Conservation (phyloP, 495 filamentous ascomycete species). For the Lindgomyces ingoldianus region DNA sequence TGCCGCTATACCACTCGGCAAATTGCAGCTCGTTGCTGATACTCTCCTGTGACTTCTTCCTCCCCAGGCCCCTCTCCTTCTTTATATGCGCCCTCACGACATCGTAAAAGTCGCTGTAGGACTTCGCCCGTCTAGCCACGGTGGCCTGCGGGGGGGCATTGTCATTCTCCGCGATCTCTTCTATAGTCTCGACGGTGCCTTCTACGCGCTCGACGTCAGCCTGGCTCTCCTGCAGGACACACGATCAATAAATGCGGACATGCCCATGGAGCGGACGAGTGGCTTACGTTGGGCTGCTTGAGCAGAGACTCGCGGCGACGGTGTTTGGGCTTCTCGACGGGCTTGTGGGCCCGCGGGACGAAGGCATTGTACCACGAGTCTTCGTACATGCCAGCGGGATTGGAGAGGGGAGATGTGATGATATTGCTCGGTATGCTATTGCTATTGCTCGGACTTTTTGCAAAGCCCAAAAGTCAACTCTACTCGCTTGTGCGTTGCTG, state of each 20-base stretch:
- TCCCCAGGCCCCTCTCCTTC: constrained; percentile 49
- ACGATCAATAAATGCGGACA: constrained; percentile 44
- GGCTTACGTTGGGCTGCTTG: constrained; percentile 67
- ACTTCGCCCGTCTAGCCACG: constrained; percentile 66
- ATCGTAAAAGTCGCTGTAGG: constrained; percentile 72
- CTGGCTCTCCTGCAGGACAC: constrained; percentile 44
- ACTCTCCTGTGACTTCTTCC: constrained; percentile 41
- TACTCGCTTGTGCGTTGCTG: too few species aligned
- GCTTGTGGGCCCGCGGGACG: constrained; percentile 54
- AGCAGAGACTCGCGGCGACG: constrained; percentile 65
- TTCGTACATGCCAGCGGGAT: constrained; percentile 63
- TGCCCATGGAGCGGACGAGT: constrained; percentile 31
- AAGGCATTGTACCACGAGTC: constrained; percentile 70
- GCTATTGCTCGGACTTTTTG: too few species aligned
- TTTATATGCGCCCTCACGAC: constrained; percentile 58
- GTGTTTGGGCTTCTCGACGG: constrained; percentile 54
- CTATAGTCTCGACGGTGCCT: constrained; percentile 48
- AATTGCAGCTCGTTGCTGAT: constrained; percentile 60
- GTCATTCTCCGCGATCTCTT: constrained; percentile 51
- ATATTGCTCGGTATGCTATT: too few species aligned
- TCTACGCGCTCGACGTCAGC: constrained; percentile 50
- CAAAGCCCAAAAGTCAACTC: too few species aligned
- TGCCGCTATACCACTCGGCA: constrained; percentile 59
- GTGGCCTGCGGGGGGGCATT: constrained; percentile 64
- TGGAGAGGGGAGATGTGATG: neutral